Evolutionary conservation across 352 stramenopile genomes (phyloP).

Genomic region (Pythium aristosporum): DNA sequence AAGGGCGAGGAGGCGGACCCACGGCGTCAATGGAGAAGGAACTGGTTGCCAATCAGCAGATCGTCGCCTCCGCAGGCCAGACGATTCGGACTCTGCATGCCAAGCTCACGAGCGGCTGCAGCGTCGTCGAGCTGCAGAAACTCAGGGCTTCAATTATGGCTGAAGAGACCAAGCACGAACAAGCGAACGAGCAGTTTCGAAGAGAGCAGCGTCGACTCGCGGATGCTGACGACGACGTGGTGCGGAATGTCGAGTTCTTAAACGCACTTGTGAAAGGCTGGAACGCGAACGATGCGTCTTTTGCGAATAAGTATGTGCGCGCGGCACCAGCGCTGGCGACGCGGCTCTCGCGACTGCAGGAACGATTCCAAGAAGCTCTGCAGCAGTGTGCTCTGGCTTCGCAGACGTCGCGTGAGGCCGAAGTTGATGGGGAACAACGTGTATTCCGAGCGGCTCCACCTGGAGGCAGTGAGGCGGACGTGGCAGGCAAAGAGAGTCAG

Average conservation of each 20-base stretch:
- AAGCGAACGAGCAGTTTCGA: constrained; percentile 31
- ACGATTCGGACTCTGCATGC: constrained; percentile 50
- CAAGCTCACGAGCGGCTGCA: constrained; percentile 54
- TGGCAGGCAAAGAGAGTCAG: constrained; percentile 6
- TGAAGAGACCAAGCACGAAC: constrained; percentile 44
- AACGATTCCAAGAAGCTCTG: constrained; percentile 36
- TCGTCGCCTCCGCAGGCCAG: constrained; percentile 40
- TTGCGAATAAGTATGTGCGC: constrained; percentile 42
- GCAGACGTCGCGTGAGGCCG: not conserved
- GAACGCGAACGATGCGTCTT: not conserved
- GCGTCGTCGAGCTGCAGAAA: constrained; percentile 60
- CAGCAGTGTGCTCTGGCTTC: constrained; percentile 2
- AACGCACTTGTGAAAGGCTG: constrained; percentile 38
- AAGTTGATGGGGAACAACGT: not conserved
- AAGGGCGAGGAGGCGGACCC: not conserved
- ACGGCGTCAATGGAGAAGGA: constrained; percentile 34
- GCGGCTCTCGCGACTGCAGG: constrained; percentile 44
- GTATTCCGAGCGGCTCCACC: not conserved
- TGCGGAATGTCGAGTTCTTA: constrained; percentile 65
- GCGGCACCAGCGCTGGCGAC: constrained; percentile 48
- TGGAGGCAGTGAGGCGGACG: too few relatives aligned
- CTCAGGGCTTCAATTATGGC: constrained; percentile 43
- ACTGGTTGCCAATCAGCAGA: constrained; percentile 44
- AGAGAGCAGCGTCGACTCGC: constrained; percentile 23
- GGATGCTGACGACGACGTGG: constrained; percentile 46